These are phyloP conservation scores for Macadamia tetraphylla DNA, from an alignment of 164 flowering plant genomes.

Conservation along the genomic window DNA sequence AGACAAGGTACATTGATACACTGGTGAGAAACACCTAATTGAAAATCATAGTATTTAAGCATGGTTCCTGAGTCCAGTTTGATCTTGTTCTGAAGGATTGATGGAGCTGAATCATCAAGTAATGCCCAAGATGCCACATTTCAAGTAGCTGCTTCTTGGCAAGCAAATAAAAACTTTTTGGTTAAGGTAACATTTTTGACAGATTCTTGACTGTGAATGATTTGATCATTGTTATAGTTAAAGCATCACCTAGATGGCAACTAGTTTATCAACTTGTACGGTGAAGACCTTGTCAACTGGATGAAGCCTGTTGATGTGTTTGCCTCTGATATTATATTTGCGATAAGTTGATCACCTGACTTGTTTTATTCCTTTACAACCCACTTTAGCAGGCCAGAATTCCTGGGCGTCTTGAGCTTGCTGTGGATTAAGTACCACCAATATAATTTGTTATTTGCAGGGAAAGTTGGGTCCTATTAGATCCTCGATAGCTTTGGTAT, in stretches of 20 bases:
- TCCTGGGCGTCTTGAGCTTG: too few species aligned
- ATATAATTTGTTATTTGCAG: slow-evolving; percentile 28
- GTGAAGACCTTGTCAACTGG: too few species aligned
- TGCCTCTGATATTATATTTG: too few species aligned
- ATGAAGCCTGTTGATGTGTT: too few species aligned
- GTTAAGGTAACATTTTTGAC: slow-evolving; percentile 53
- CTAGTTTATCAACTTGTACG: too few species aligned
- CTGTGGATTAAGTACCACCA: neutral
- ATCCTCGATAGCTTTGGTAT: slow-evolving; percentile 73
- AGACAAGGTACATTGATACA: slow-evolving; percentile 53
- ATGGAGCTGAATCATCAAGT: slow-evolving; percentile 42
- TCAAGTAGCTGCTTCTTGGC: slow-evolving; percentile 94
- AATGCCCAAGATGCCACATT: slow-evolving; percentile 56
- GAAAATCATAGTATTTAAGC: neutral
- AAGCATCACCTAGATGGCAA: too few species aligned
- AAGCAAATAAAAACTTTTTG: slow-evolving; percentile 90
- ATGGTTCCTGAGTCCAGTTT: slow-evolving; percentile 8
- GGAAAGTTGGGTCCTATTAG: slow-evolving; percentile 78
- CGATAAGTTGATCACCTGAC: too few species aligned
- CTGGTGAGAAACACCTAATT: neutral
- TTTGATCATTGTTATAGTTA: too few species aligned
- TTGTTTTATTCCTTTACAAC: too few species aligned
- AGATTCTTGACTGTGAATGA: neutral
- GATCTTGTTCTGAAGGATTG: slow-evolving; percentile 29
- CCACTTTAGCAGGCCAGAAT: too few species aligned